Conservation (phyloP, 1,284 basidiomycete genomes). For the Pseudozyma sp. region DNA sequence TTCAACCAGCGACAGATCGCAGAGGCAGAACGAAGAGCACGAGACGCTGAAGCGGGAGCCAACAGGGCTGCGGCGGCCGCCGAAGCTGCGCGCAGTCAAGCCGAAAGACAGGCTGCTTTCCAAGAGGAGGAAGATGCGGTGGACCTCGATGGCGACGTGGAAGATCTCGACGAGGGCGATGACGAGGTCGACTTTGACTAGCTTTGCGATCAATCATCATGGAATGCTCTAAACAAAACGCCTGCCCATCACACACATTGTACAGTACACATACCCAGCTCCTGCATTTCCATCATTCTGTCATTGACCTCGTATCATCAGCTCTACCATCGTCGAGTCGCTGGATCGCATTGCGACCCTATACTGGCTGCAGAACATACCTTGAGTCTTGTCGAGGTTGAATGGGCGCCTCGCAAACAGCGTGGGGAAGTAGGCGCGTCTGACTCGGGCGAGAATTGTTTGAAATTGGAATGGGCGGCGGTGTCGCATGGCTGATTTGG, state of each 20-base stretch:
- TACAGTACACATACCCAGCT: too few species aligned
- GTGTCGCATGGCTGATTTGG: background rate
- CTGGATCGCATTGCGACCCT: too few species aligned
- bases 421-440: background rate
- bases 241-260: too few species aligned
- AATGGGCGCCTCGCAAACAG: too few species aligned
- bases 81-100: constrained; percentile 35
- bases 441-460: constrained; percentile 28
- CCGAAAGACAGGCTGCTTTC: constrained; percentile 40
- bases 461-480: background rate
- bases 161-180: constrained; percentile 54
- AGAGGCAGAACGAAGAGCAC: constrained; percentile 37
- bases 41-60: constrained; percentile 44
- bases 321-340: too few species aligned
- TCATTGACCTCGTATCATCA: too few species aligned
- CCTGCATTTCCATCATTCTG: too few species aligned
- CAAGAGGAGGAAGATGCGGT: constrained; percentile 47
- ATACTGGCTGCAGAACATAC: too few species aligned
- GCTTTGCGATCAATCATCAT: background rate
- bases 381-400: too few species aligned
- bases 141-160: constrained; percentile 57
- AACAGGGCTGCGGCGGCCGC: constrained; percentile 33
- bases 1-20: constrained; percentile 21
- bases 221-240: too few species aligned
- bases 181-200: constrained; percentile 51